Base-by-base conservation (phyloP, 2,329 filamentous ascomycete genomes). In the Alternaria tenuissima region DNA sequence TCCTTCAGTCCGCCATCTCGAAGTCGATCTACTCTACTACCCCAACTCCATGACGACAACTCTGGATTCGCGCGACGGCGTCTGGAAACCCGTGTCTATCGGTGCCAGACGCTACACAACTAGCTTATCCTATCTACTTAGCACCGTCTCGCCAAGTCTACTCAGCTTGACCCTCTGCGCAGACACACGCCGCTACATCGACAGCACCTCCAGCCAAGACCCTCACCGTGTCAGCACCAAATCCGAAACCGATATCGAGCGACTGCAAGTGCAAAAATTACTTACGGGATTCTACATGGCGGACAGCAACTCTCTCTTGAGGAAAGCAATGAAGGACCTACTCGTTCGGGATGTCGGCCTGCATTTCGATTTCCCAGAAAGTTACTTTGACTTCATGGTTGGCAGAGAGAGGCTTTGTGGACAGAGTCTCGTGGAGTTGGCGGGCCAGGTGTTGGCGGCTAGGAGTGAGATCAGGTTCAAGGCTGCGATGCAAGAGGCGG, bases 341-440 rank as follows among this genome's bases (percentile, higher is more conserved):
- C 22, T 62, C 11, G 46, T 62, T 5, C 43, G 55, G 5, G 52
- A 54, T 3, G 47, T 75, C 6, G 54, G 62, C 8, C 52, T 76
- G 4, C 49, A 60, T n/a, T 76, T 76, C 44, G 65, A 68, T 18
- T 77, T 77, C 52, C 62, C 67, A 1, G 73, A 77, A 52, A 71
- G 67, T 46, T 73, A 69, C 36, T 76, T 71, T 59, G 61, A 69
- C 11, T 66, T 66, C 11, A 42, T 42, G 1, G 54, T 75, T 0
- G 52, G 55, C 8, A 64, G 63, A 34, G 42, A 36, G 1, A 57
- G 65, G 11, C 57, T 76, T 34, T 51, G 58, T 28, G 61, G 49
- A 26, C 58, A 65, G 30, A 64, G 67, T 6, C 59, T 76, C 34
- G 57, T 75, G 39, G 56, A 72, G 28, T 42, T 76, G 22, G 72